Evolutionary conservation across 2,329 filamentous ascomycete species (phyloP), one percentile per base, ranked within the genome.

Genomic region (Ceratocystis eucalypticola): DNA sequence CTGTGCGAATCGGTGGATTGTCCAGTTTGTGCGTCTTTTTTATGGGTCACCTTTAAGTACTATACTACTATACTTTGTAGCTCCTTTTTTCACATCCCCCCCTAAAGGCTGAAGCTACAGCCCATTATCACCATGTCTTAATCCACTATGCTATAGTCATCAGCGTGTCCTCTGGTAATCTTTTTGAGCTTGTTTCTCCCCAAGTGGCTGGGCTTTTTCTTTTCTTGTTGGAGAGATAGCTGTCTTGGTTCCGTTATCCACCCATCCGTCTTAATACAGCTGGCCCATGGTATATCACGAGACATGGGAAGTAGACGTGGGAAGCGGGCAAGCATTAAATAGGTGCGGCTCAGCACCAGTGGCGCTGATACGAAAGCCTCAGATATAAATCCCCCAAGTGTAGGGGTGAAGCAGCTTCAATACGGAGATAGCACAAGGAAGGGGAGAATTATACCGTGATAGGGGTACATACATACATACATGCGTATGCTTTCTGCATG

Each of bases 11-110:
- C 33, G 12, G 25, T 3, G 25, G 55, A 33, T 3, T 57, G 22
- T 57, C 53, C 33, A 33, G 55, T 30, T 33, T 59, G 12, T 59
- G 55, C 25, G 28, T 59, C 28, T 20, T 59, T 59, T 59, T 59
- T 59, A 8, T 59, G 25, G 12, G 48, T 25, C 48, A 8, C 10
- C 10, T 53, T 53, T 28, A 25, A n/a, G 48, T 48, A 20, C 17
- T 7, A 22, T 28, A 53, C 10, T 17, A 28, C 44, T 46, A 10
- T 62, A 17, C 45, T 17, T 10, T 22, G 41, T 46, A 2, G 20
- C 20, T 45, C 44, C 61, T 62, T 45, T 45, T 46, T 62, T 62
- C 61, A 62, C 37, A 30, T 62, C 37, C 61, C 55, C 55, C 37
- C 59, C 28, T 44, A 61, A 17, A 37, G 20, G 20, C 37, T 44